phyloP scores from a whole-genome alignment of 108 stramenopile genomes.

The Nitzschia sp. region DNA sequence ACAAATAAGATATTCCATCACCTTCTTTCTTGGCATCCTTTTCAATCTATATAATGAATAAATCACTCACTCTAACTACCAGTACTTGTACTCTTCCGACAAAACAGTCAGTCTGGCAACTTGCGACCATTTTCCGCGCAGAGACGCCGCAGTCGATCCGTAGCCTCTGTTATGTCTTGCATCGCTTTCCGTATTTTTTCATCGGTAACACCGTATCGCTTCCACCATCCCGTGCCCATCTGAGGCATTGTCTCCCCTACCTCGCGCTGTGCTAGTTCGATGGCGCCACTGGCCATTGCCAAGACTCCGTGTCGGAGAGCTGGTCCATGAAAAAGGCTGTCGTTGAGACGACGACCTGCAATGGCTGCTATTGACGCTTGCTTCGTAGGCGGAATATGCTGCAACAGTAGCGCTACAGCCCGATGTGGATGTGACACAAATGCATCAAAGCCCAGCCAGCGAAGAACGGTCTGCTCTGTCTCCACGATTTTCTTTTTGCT shows the following conservation, averaged over 20 bases:
- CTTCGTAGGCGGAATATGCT: not conserved
- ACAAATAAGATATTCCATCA: not conserved
- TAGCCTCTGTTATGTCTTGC: not conserved
- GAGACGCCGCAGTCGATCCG: not conserved
- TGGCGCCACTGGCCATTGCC: constrained; percentile 52
- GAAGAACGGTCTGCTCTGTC: constrained; percentile 66
- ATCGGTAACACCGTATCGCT: constrained; percentile 2
- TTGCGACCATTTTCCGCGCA: not conserved
- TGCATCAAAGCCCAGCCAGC: constrained; percentile 78
- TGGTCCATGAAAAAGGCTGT: constrained; percentile 46
- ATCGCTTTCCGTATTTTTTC: constrained; percentile 4
- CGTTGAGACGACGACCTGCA: constrained; percentile 52
- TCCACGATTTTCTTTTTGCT: constrained; percentile 63
- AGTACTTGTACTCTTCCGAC: too few relatives aligned
- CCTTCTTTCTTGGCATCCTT: not conserved
- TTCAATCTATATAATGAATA: too few relatives aligned
- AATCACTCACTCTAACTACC: too few relatives aligned
- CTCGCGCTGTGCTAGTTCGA: constrained; percentile 48
- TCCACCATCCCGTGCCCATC: constrained; percentile 3
- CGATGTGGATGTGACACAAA: constrained; percentile 75
- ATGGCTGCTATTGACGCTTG: constrained; percentile 7
- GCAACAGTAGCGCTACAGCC: constrained; percentile 40
- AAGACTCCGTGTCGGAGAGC: constrained; percentile 44
- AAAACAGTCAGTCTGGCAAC: too few relatives aligned
- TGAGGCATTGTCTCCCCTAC: not conserved